Base-by-base conservation (phyloP, 2,329 filamentous ascomycete genomes). In the Amphichorda felina region DNA sequence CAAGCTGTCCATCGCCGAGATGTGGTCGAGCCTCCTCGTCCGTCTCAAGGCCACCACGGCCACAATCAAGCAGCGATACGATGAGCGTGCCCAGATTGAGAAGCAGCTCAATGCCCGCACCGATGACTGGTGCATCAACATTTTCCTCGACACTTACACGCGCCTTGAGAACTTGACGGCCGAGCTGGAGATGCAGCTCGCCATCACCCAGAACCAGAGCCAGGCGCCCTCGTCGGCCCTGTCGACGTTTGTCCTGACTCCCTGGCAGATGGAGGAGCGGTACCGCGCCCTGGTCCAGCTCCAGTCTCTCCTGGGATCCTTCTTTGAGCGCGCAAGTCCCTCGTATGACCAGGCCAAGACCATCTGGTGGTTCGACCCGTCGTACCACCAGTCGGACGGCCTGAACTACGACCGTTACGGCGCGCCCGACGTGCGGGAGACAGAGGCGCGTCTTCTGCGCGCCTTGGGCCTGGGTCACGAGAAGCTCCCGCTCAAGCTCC, bases 251-350 rank as follows among this genome's bases (percentile, higher is more conserved):
- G 16, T 24, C 11, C 32, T 38, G 10, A 22, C 24, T 4, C 36
- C 36, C 16, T 38, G 36, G 36, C 36, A 38, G 36, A 38, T 38
- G 36, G 36, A 38, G 31, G 36, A 38, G 25, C 36, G 36, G 22
- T 38, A 32, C 17, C 36, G 36, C 16, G 30, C 36, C 17, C 30
- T 38, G 2, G 26, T 38, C 15, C 36, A 38, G 21, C 22, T 38
- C 8, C 36, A 38, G 30, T 38, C 36, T 6, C 28, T 38, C 21
- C 13, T 38, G 4, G 36, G 30, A 4, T 29, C 31, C 4, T 38
- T 38, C 31, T 38, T 19, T 15, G 36, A 38, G 30, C 36, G 36
- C 14, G 36, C 36, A 13, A 38, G 36, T 22, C 36, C 36, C 7
- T 22, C 28, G 9, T 38, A 38, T 30, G 36, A 38, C 36, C 36